Conservation (phyloP, 2,329 filamentous ascomycete species). For the Fusarium sp. region DNA sequence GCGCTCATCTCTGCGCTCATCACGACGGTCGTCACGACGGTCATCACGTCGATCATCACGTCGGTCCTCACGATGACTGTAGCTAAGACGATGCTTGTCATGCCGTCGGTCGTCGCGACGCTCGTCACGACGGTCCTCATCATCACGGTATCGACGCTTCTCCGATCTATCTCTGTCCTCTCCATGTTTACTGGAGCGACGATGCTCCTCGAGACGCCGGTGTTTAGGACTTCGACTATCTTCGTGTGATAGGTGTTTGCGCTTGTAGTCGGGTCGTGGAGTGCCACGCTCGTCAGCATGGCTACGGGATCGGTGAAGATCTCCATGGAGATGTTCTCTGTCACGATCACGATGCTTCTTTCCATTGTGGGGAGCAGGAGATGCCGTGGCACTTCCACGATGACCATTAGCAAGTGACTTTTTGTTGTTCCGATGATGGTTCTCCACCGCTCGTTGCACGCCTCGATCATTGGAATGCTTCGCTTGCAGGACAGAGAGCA, state of each 20-base stretch:
- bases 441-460: conserved; percentile 84
- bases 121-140: conserved; percentile 41
- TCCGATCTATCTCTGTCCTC: conserved; percentile 52
- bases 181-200: conserved; percentile 52
- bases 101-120: conserved; percentile 37
- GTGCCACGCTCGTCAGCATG: conserved; percentile 63
- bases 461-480: conserved; percentile 82
- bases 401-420: conserved; percentile 72
- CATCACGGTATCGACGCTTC: conserved; percentile 41
- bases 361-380: conserved; percentile 68
- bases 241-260: conserved; percentile 67
- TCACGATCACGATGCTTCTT: conserved; percentile 62
- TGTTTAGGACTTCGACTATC: conserved; percentile 57
- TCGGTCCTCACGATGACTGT: conserved; percentile 36
- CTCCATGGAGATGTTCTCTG: conserved; percentile 57
- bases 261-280: conserved; percentile 66
- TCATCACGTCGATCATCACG: conserved; percentile 26
- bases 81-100: conserved; percentile 40
- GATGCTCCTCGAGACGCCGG: conserved; percentile 55
- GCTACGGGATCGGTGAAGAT: conserved; percentile 63
- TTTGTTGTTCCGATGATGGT: conserved; percentile 95
- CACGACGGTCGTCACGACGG: conserved; percentile 29
- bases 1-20: conserved; percentile 32
- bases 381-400: conserved; percentile 74
- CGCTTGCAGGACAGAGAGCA: conserved; percentile 91